Evolutionary conservation across 1,284 basidiomycete species (phyloP).

Genomic region (Amylostereum chailletii): DNA sequence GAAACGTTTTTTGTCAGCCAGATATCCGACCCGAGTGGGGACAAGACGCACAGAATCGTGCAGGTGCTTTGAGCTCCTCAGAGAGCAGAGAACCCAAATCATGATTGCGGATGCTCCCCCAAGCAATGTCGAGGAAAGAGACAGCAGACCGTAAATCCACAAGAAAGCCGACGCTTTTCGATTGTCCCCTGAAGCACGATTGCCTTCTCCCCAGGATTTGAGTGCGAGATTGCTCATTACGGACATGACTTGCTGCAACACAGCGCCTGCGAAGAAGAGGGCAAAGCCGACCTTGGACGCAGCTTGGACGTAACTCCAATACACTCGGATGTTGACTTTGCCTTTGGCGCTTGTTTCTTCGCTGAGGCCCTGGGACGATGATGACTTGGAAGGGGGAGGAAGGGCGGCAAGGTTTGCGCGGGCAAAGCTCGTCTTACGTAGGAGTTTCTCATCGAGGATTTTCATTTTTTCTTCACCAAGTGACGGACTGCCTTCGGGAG

Average conservation of each 20-base stretch:
- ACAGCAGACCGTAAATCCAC: constrained; percentile 54
- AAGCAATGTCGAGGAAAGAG: constrained; percentile 41
- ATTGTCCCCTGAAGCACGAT: constrained; percentile 53
- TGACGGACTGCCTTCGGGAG: no score
- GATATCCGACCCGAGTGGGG: constrained; percentile 11
- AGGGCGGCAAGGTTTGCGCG: constrained; percentile 7
- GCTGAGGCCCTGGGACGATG: constrained; percentile 39
- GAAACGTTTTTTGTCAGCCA: constrained; percentile 4
- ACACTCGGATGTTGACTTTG: constrained; percentile 72
- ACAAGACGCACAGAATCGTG: constrained; percentile 59
- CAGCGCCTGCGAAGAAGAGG: constrained; percentile 54
- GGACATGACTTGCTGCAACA: constrained; percentile 44
- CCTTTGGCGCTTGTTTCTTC: constrained; percentile 84
- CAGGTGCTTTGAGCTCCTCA: constrained; percentile 66
- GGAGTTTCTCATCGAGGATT: constrained; percentile 35
- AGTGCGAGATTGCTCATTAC: constrained; percentile 64
- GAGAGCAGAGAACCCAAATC: constrained; percentile 74
- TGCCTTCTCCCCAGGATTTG: constrained; percentile 76
- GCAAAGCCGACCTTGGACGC: constrained; percentile 69
- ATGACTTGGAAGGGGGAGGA: constrained; percentile 27
- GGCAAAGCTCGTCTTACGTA: constrained; percentile 37
- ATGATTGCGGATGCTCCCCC: constrained; percentile 49
- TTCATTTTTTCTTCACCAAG: background rate
- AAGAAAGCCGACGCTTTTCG: constrained; percentile 51
- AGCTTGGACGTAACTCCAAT: constrained; percentile 72